Conservation (phyloP, 352 stramenopile genomes). For the Phytophthora uliginosa region DNA sequence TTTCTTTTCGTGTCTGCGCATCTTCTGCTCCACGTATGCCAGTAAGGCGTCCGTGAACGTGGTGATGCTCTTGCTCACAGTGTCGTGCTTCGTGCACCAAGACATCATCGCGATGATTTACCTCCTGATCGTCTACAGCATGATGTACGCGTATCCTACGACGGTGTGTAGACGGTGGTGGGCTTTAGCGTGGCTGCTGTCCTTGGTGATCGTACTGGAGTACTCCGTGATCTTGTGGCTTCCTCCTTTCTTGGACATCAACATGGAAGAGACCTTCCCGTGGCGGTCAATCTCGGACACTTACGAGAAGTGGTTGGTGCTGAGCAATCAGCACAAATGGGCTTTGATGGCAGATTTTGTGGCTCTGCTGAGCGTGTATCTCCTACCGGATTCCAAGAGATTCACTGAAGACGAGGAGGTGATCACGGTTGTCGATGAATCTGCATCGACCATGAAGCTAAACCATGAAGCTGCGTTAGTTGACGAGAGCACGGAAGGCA, state of each 20-base stretch:
- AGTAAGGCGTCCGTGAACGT: constrained; percentile 83
- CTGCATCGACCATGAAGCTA: constrained; percentile 22
- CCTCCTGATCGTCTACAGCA: constrained; percentile 82
- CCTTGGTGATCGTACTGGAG: constrained; percentile 73
- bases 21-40: constrained; percentile 78
- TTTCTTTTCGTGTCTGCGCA: constrained; percentile 75
- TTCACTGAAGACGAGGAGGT: constrained; percentile 39
- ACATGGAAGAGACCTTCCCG: constrained; percentile 67
- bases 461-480: constrained; percentile 5
- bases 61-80: constrained; percentile 78
- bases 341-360: constrained; percentile 82
- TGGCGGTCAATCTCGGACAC: constrained; percentile 66
- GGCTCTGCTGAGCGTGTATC: constrained; percentile 70
- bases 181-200: constrained; percentile 64
- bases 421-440: constrained; percentile 44
- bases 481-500: constrained; percentile 13
- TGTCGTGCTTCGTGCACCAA: constrained; percentile 85
- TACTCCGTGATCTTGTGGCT: constrained; percentile 83
- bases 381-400: constrained; percentile 70
- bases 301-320: constrained; percentile 73
- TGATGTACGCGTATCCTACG: constrained; percentile 77
- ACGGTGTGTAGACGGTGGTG: constrained; percentile 71
- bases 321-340: constrained; percentile 85
- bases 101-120: constrained; percentile 83
- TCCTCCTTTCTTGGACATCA: constrained; percentile 60